Percentiles rank a stretch among this genome's conserved stretches.
These are phyloP conservation scores for Coemansia sp. DNA, from an alignment of 192 early-diverging fungal species.

Conservation along the genomic window DNA sequence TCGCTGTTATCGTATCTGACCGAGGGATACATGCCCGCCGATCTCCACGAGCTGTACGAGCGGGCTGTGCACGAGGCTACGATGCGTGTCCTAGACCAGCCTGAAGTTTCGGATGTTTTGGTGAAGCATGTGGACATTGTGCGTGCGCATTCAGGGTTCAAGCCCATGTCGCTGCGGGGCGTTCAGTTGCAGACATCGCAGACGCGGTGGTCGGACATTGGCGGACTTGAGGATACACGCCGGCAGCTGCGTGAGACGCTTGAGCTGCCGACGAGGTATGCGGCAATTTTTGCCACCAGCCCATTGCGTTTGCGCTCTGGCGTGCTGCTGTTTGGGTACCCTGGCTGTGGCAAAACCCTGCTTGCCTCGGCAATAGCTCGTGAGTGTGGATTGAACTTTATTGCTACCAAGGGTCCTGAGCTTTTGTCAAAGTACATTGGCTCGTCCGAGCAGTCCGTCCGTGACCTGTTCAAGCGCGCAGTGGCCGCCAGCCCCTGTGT, in stretches of 20 bases:
- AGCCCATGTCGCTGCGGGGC: constrained; percentile 76
- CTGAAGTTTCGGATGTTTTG: constrained; percentile 20
- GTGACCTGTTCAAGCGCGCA: constrained; percentile 94
- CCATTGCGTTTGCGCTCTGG: constrained; percentile 89
- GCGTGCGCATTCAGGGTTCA: constrained; percentile 73
- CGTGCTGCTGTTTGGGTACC: constrained; percentile 91
- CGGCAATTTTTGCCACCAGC: constrained; percentile 83
- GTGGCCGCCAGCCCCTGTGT: constrained; percentile 92
- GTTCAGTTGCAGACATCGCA: constrained; percentile 74
- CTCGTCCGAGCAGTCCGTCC: constrained; percentile 90
- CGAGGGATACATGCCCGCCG: constrained; percentile 85
- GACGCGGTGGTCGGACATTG: constrained; percentile 86
- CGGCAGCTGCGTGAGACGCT: constrained; percentile 84
- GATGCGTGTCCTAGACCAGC: constrained; percentile 60
- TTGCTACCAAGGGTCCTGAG: constrained; percentile 96
- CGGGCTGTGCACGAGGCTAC: constrained; percentile 79
- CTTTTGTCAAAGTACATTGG: constrained; percentile 99
- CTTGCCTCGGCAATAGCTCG: constrained; percentile 93
- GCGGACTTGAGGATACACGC: constrained; percentile 80
- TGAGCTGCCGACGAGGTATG: constrained; percentile 94
- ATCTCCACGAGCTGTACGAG: constrained; percentile 75
- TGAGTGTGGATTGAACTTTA: constrained; percentile 96
- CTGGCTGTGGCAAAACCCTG: constrained; percentile 98
- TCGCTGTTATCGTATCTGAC: constrained; percentile 72
- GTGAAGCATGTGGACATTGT: constrained; percentile 69